These are phyloP conservation scores for Malbranchea zuffiana DNA, from an alignment of 2,329 filamentous ascomycete genomes.

Conservation along the genomic window DNA sequence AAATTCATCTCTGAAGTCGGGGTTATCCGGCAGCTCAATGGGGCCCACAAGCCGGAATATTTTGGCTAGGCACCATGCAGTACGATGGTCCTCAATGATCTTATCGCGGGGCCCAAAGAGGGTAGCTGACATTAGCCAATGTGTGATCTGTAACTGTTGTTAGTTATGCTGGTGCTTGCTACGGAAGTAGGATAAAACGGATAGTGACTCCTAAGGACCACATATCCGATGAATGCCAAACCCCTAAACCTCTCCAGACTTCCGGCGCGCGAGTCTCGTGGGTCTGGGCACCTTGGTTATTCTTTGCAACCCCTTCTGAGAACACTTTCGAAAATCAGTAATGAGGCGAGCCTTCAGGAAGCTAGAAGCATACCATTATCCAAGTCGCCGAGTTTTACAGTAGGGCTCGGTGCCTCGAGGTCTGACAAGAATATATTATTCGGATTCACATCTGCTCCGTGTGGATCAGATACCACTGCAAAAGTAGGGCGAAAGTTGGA, in stretches of 20 bases:
- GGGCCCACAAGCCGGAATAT: slow-evolving; percentile 11
- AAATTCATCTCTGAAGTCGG: slow-evolving; percentile 9
- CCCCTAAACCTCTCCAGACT: slow-evolving; percentile 11
- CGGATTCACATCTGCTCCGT: slow-evolving; percentile 10
- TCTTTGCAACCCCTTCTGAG: slow-evolving; percentile 9
- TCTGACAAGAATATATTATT: slow-evolving; percentile 13
- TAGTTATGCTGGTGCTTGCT: neutral
- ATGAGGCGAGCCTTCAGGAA: neutral
- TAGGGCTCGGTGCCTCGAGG: slow-evolving; percentile 4
- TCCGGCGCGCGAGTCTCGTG: slow-evolving; percentile 12
- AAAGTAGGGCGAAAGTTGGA: neutral
- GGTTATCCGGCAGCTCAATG: slow-evolving; percentile 5
- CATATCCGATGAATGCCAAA: slow-evolving; percentile 13
- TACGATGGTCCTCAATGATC: slow-evolving; percentile 8
- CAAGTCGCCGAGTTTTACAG: slow-evolving; percentile 12
- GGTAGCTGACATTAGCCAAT: slow-evolving; percentile 9
- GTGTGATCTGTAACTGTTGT: slow-evolving; percentile 1
- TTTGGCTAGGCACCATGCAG: slow-evolving; percentile 12
- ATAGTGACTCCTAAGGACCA: slow-evolving; percentile 12
- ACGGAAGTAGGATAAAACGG: neutral
- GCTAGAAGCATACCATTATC: slow-evolving; percentile 9
- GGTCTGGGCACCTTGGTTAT: slow-evolving; percentile 8
- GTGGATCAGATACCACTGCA: neutral
- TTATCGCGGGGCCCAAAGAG: slow-evolving; percentile 6
- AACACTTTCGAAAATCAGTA: slow-evolving; percentile 5